Base-by-base conservation (phyloP, 73 alveolate genomes). In the Strombidium stylifer region DNA sequence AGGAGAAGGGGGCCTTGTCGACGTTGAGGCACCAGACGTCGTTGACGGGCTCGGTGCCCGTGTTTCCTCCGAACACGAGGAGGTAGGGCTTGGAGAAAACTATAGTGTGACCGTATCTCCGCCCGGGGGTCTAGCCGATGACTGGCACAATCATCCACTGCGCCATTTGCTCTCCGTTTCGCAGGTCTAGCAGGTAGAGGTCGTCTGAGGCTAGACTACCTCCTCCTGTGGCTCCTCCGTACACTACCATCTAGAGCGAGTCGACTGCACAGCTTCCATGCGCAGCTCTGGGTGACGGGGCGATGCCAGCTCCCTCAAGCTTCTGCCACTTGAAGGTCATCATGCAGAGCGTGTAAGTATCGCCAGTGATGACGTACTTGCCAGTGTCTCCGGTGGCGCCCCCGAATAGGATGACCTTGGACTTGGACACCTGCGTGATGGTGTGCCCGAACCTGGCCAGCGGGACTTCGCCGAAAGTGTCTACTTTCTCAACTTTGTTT, bases 211-310 rank as follows among this genome's bases (percentile, higher is more conserved):
- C 96, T 53, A 90, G 81, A 35, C 97, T 94, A 34, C 99, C 97
- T 1, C 97, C 97, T 37, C 99, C 99, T 27, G 99, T 97, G 18
- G 99, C 99, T 4, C 99, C 99, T 28, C 99, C 99, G 70, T 95
- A 93, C 60, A 97, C 86, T 10, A 97, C 97, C 94, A 93, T 81
- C 72, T 92, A 91, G 32, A 85, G 69, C 49, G 58, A 85, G 69
- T 81, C 93, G 24, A 88, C 97, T 36, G 93, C 64, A 11, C 97
- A 85, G 14, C 95, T 82, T 1, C 98, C 95, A 60, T 94, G 98
- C 6, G 99, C 99, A 32, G 98, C 99, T 19, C 99, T 66, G 19
- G 99, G 98, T 25, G 95, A 81, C 3, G 98, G 99, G 28, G 94
- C 60, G 0, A 92, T 85, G 19, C 98, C 98, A 27, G 73, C 27